Evolutionary conservation across 2,329 filamentous ascomycete species (phyloP), one percentile per base, ranked within the genome.

Genomic region (Plectosphaerella plurivora): DNA sequence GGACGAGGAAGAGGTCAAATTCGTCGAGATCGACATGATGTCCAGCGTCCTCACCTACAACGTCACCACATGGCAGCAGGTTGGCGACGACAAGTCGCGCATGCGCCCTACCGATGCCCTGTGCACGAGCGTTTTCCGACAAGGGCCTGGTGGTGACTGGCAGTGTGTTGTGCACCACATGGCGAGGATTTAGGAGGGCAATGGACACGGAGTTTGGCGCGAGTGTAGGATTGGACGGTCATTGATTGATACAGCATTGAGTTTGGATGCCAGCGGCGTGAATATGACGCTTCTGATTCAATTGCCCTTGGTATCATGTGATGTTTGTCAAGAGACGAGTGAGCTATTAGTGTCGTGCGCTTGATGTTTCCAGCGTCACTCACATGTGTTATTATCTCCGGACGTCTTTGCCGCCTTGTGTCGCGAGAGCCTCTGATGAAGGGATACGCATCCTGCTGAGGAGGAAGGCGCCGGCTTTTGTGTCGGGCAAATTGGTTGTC

Each of bases 11-110:
- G 69, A 69, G 44, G 65, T 69, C 51, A 66, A 69, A 61, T 69
- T 69, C 46, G 67, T 69, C 51, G 66, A 69, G 63, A 64, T 69
- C n/a, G 66, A 69, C 55, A 58, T 69, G 62, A 69, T 69, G 66
- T 63, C 60, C 54, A 61, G 63, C 7, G 60, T 61, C 3, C 55
- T 69, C 25, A 61, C 59, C 7, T 69, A 69, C 55, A 57, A 60
- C 20, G 65, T 69, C 33, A 69, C 66, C 16, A 60, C 63, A 2
- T 69, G 65, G 65, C 61, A 60, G 51, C 59, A 68, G 46, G 50
- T 51, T 28, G 56, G 56, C 1, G 53, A 60, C 45, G 51, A 53
- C 42, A 52, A 50, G 5, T 60, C 59, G n/a, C 55, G 68, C 59
- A 65, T 69, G 58, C 52, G 59, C 6, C 64, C 64, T 5, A 68